phyloP scores from a whole-genome alignment of 768 basidiomycete species.

The Tulasnella sp. region DNA sequence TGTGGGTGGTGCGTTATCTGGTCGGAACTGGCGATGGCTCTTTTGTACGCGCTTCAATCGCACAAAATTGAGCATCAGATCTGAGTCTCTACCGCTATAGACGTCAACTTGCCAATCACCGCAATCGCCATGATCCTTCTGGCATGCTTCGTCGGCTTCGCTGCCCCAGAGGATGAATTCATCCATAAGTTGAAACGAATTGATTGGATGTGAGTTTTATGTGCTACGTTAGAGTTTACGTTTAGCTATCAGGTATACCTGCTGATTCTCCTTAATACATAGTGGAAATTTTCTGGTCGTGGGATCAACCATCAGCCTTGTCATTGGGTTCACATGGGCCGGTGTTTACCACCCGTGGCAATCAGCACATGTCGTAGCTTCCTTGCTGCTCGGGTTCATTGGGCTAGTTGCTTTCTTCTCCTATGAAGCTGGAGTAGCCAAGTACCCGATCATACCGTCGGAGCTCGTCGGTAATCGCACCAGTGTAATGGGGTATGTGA shows the following conservation, averaged over 20 bases:
- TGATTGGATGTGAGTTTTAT: conserved; percentile 16
- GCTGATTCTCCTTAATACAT: conserved; percentile 18
- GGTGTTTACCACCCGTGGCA: conserved; percentile 34
- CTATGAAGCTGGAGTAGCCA: conserved; percentile 30
- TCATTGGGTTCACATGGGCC: conserved; percentile 31
- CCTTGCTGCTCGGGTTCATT: conserved; percentile 32
- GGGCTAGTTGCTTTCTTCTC: conserved; percentile 29
- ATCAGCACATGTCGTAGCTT: conserved; percentile 30
- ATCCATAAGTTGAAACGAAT: conserved; percentile 11
- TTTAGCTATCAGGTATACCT: conserved; percentile 25
- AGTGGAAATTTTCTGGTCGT: conserved; percentile 22
- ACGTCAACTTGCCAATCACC: conserved; percentile 17
- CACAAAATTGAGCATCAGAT: neutral
- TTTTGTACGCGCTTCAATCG: neutral
- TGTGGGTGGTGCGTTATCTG: too few relatives aligned
- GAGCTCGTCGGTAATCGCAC: conserved; percentile 26
- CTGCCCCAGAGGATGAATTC: conserved; percentile 9
- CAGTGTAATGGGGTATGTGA: conserved; percentile 21
- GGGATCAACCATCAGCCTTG: conserved; percentile 29
- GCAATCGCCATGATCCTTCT: conserved; percentile 14
- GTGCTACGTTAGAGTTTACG: conserved; percentile 22
- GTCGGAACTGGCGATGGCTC: conserved; percentile 15
- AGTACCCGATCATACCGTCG: conserved; percentile 29
- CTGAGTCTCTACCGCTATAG: neutral
- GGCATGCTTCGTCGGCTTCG: conserved; percentile 10